phyloP scores from a whole-genome alignment of 1,284 basidiomycete genomes.

The Porogramme epimiltina region DNA sequence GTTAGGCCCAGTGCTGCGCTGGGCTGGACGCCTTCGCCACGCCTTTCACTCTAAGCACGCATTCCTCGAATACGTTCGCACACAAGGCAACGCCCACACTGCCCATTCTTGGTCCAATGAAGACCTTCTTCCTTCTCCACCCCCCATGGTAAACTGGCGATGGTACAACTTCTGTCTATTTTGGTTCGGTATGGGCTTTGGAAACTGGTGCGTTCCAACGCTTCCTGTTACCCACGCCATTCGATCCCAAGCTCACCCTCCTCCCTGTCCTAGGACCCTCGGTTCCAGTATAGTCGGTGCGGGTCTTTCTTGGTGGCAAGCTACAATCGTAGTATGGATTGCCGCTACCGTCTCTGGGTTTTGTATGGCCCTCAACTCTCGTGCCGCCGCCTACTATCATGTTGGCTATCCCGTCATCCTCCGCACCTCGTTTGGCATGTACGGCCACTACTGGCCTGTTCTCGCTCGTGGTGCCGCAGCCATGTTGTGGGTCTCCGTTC shows the following conservation, averaged over 20 bases:
- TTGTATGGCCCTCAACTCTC: conserved; percentile 36
- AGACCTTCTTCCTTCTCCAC: conserved; percentile 27
- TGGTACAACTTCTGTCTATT: conserved; percentile 29
- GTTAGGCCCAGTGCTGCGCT: background rate
- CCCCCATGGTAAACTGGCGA: conserved; percentile 24
- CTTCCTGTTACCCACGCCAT: background rate
- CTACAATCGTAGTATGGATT: conserved; percentile 33
- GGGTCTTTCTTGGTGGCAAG: conserved; percentile 36
- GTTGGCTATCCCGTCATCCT: conserved; percentile 49
- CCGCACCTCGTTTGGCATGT: conserved; percentile 47
- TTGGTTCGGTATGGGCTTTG: conserved; percentile 29
- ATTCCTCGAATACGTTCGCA: conserved; percentile 22
- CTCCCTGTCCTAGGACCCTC: conserved; percentile 17
- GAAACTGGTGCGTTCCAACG: conserved; percentile 22
- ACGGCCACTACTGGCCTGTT: conserved; percentile 42
- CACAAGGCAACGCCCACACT: conserved; percentile 21
- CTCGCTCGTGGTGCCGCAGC: conserved; percentile 45
- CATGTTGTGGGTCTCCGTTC: conserved; percentile 43
- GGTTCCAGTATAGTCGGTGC: conserved; percentile 30
- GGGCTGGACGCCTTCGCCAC: conserved; percentile 17
- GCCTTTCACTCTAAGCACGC: conserved; percentile 19
- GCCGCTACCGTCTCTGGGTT: conserved; percentile 29
- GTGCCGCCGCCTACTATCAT: conserved; percentile 44
- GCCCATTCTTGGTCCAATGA: conserved; percentile 26
- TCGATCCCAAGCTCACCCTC: background rate